Conservation (phyloP, 2,329 filamentous ascomycete species). For the Chrysoporthe cubensis region DNA sequence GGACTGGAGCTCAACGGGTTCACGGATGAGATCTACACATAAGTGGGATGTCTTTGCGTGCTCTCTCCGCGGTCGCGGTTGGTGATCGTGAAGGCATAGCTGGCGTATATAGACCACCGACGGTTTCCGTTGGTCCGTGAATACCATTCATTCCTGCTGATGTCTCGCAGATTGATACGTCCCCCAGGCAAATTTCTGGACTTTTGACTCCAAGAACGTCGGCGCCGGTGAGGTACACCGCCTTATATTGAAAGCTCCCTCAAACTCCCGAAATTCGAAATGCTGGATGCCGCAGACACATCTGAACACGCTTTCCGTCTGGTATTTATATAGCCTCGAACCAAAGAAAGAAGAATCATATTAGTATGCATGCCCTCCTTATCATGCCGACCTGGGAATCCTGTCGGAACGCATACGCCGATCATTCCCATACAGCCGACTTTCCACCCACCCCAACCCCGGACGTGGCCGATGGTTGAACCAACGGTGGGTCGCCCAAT, state of each 20-base stretch:
- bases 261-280: slow-evolving; percentile 19
- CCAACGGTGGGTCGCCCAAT: not conserved
- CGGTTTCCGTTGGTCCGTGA: not conserved
- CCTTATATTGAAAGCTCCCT: not conserved
- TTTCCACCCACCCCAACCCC: not conserved
- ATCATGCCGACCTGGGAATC: slow-evolving; percentile 11
- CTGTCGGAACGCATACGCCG: not conserved
- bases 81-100: too few relatives aligned
- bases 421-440: not conserved
- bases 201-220: not conserved
- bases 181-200: not conserved
- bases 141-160: not conserved
- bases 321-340: slow-evolving; percentile 1
- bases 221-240: not conserved
- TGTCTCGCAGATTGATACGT: not conserved
- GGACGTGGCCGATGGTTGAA: slow-evolving; percentile 1
- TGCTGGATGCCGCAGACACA: slow-evolving; percentile 11
- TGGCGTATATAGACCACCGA: not conserved
- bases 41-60: not conserved
- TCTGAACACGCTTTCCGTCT: not conserved
- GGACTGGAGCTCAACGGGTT: slow-evolving; percentile 73
- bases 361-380: slow-evolving; percentile 25
- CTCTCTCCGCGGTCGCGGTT: not conserved
- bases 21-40: slow-evolving; percentile 75
- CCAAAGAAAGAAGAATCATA: slow-evolving; percentile 23